phyloP scores from a whole-genome alignment of 148 eudicot genomes.

The Gaultheria prostrata region DNA sequence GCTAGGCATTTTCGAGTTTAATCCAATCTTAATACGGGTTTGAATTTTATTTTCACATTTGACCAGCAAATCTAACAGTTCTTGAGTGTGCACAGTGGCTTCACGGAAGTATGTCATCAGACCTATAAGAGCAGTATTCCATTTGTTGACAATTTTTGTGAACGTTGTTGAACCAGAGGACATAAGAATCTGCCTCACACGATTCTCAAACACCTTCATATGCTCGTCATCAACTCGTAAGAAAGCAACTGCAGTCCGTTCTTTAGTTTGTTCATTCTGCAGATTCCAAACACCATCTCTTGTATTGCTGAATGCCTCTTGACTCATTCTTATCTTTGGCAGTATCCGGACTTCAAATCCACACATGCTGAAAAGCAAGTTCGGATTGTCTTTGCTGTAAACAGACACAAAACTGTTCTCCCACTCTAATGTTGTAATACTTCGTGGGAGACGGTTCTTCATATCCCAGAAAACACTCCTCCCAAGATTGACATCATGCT shows the following conservation, averaged over 20 bases:
- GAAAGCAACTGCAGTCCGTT: slow-evolving; percentile 96
- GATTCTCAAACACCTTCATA: slow-evolving; percentile 95
- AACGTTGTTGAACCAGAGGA: slow-evolving; percentile 97
- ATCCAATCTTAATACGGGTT: slow-evolving; percentile 96
- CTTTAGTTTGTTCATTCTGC: slow-evolving; percentile 98
- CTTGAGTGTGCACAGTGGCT: slow-evolving; percentile 98
- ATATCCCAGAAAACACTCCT: slow-evolving; percentile 99
- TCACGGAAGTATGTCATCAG: slow-evolving; percentile 99
- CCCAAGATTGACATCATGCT: slow-evolving; percentile 92
- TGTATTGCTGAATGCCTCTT: slow-evolving; percentile 95
- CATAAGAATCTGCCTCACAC: slow-evolving; percentile 98
- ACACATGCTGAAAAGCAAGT: slow-evolving; percentile 97
- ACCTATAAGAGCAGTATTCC: slow-evolving; percentile 97
- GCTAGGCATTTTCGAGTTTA: slow-evolving; percentile 99
- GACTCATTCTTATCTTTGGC: slow-evolving; percentile 96
- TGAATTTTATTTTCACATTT: slow-evolving; percentile 99
- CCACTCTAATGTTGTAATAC: slow-evolving; percentile 96
- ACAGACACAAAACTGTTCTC: slow-evolving; percentile 96
- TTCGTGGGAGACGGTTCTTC: slow-evolving; percentile 97
- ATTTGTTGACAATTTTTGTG: slow-evolving; percentile 94
- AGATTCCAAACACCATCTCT: slow-evolving; percentile 97
- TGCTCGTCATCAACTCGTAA: slow-evolving; percentile 97
- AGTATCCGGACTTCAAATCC: slow-evolving; percentile 95
- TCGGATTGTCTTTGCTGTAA: slow-evolving; percentile 96
- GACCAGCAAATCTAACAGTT: slow-evolving; percentile 85